Conservation (phyloP, 441 rosid genomes). For the Lepidium campestre region DNA sequence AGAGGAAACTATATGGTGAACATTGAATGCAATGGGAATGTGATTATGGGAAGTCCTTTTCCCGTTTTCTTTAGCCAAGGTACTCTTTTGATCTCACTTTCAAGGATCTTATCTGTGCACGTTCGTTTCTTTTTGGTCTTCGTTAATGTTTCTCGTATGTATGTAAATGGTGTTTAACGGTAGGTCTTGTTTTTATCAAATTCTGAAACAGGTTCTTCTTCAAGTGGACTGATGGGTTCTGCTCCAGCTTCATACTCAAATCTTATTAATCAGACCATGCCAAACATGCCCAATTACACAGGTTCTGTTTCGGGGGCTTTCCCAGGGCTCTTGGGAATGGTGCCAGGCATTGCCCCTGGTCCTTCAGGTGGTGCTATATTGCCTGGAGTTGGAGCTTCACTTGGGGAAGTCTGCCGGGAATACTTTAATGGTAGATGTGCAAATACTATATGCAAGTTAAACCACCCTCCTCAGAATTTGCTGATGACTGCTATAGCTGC, state of each 20-base stretch:
- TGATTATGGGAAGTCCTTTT: slow-evolving; percentile 96
- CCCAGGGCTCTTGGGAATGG: slow-evolving; percentile 92
- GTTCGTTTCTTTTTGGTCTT: too few species aligned
- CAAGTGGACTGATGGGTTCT: slow-evolving; percentile 71
- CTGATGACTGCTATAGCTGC: slow-evolving; percentile 94
- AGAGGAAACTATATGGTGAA: slow-evolving; percentile 96
- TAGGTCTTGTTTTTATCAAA: not conserved
- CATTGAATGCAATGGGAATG: slow-evolving; percentile 77
- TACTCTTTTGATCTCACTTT: slow-evolving; percentile 8
- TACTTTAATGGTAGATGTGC: slow-evolving; percentile 84
- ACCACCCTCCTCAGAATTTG: slow-evolving; percentile 89
- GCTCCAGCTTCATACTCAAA: slow-evolving; percentile 68
- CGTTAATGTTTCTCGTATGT: not conserved
- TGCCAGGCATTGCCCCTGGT: slow-evolving; percentile 82
- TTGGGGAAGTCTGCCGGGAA: slow-evolving; percentile 96
- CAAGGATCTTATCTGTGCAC: not conserved
- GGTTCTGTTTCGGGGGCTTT: slow-evolving; percentile 91
- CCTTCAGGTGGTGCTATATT: slow-evolving; percentile 94
- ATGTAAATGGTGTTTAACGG: not conserved
- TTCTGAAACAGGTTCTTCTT: slow-evolving; percentile 54
- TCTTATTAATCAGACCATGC: slow-evolving; percentile 91
- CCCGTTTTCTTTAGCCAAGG: slow-evolving; percentile 98
- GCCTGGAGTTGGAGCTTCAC: slow-evolving; percentile 95
- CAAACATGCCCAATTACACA: slow-evolving; percentile 98
- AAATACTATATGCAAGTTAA: slow-evolving; percentile 79